Evolutionary conservation across 345 rosid genomes (phyloP).

Genomic region (Rubroshorea leprosula): DNA sequence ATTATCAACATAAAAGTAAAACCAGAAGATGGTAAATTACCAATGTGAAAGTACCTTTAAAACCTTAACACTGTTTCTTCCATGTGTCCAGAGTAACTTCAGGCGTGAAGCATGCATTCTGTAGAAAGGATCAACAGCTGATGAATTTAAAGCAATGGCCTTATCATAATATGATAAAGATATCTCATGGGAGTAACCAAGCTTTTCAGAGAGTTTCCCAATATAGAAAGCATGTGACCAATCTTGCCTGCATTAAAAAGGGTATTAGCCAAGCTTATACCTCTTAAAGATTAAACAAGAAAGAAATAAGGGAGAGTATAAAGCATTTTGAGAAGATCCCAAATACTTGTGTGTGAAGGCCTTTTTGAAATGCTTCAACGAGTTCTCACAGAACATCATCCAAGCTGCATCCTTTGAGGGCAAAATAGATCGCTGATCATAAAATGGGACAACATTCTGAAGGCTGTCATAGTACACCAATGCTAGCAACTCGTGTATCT

Average conservation of each 20-base stretch:
- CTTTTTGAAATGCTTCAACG: conserved; percentile 81
- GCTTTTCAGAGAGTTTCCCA: conserved; percentile 94
- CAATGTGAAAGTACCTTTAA: conserved; percentile 47
- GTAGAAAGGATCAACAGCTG: conserved; percentile 87
- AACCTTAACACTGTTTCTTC: conserved; percentile 60
- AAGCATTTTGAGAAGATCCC: conserved; percentile 15
- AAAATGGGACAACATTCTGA: conserved; percentile 93
- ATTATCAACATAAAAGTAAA: not conserved
- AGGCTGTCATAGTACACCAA: conserved; percentile 96
- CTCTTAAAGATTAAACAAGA: conserved; percentile 2
- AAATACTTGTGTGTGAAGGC: conserved; percentile 75
- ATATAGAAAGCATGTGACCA: conserved; percentile 98
- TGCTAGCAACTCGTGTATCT: conserved; percentile 91
- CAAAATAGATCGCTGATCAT: conserved; percentile 74
- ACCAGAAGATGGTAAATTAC: not conserved
- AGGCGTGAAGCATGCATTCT: conserved; percentile 97
- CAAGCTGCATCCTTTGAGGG: conserved; percentile 80
- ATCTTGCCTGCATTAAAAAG: conserved; percentile 58
- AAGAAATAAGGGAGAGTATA: conserved; percentile 12
- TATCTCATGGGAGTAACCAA: conserved; percentile 57
- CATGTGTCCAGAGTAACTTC: conserved; percentile 64
- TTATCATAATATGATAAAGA: conserved; percentile 66
- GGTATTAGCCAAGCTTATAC: conserved; percentile 1
- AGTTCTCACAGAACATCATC: conserved; percentile 70
- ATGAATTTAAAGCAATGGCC: conserved; percentile 75